Conservation (phyloP, 768 basidiomycete species). For the Megacollybia marginata region DNA sequence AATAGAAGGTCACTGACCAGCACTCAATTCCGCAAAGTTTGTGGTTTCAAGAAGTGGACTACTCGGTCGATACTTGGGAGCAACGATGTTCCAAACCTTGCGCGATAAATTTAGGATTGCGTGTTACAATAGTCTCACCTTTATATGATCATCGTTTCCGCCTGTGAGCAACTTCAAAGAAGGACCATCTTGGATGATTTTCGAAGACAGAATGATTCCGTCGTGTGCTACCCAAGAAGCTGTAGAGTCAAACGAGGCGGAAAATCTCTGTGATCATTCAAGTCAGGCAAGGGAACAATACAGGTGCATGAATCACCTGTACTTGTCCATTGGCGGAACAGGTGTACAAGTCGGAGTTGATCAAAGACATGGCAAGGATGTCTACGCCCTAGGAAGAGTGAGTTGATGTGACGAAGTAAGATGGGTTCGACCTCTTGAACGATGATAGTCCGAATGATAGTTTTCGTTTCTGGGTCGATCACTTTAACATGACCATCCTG, state of each 20-base stretch:
- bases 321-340: conserved; percentile 63
- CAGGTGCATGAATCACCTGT: conserved; percentile 36
- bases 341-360: conserved; percentile 59
- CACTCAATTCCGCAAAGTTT: too few relatives aligned
- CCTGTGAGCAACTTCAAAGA: conserved; percentile 56
- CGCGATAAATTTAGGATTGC: neutral
- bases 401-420: neutral
- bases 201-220: conserved; percentile 77
- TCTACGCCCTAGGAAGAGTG: conserved; percentile 52
- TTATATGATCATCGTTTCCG: conserved; percentile 80
- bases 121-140: conserved; percentile 36
- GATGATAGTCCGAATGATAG: conserved; percentile 79
- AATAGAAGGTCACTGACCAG: neutral
- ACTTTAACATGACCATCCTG: conserved; percentile 93
- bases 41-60: too few relatives aligned
- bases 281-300: too few relatives aligned
- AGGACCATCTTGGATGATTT: conserved; percentile 35
- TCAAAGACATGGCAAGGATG: conserved; percentile 71
- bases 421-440: conserved; percentile 59
- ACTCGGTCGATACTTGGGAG: conserved; percentile 17
- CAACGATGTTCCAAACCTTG: conserved; percentile 49
- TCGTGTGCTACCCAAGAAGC: conserved; percentile 78
- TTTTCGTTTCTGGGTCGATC: conserved; percentile 85
- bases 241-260: conserved; percentile 76
- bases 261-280: conserved; percentile 55